These are phyloP conservation scores for Marasmius fiardii DNA, from an alignment of 1,284 basidiomycete species.

Conservation along the genomic window DNA sequence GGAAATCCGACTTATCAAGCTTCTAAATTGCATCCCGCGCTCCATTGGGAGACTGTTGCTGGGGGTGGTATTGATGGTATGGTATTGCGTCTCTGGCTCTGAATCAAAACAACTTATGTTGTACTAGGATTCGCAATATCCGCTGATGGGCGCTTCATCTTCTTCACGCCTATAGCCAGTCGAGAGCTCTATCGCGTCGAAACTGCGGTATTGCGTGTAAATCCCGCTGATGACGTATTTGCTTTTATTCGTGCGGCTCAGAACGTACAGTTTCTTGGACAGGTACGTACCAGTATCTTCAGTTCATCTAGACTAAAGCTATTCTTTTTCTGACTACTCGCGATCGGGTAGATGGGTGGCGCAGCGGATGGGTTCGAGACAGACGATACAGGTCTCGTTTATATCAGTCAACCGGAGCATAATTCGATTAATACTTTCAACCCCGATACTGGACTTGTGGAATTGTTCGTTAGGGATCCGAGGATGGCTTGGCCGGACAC, in stretches of 20 bases:
- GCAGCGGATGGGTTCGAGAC: slow-evolving; percentile 26
- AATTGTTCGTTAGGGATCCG: slow-evolving; percentile 25
- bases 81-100: neutral
- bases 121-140: slow-evolving; percentile 18
- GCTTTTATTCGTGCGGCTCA: slow-evolving; percentile 17
- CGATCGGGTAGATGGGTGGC: slow-evolving; percentile 15
- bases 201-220: slow-evolving; percentile 21
- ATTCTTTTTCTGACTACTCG: neutral
- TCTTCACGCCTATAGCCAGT: slow-evolving; percentile 23
- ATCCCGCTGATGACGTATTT: slow-evolving; percentile 18
- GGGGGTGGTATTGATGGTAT: slow-evolving; percentile 17
- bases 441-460: slow-evolving; percentile 21
- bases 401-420: slow-evolving; percentile 24
- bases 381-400: slow-evolving; percentile 24
- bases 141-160: slow-evolving; percentile 23
- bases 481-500: slow-evolving; percentile 24
- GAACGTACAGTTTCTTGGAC: slow-evolving; percentile 19
- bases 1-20: slow-evolving; percentile 19
- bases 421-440: slow-evolving; percentile 24
- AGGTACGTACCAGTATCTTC: slow-evolving; percentile 6
- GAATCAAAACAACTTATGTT: neutral
- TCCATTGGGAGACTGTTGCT: slow-evolving; percentile 16
- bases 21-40: slow-evolving; percentile 9
- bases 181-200: slow-evolving; percentile 26
- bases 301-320: neutral